phyloP scores from a whole-genome alignment of 73 alveolate species.

The Paramecium pentaurelia region DNA sequence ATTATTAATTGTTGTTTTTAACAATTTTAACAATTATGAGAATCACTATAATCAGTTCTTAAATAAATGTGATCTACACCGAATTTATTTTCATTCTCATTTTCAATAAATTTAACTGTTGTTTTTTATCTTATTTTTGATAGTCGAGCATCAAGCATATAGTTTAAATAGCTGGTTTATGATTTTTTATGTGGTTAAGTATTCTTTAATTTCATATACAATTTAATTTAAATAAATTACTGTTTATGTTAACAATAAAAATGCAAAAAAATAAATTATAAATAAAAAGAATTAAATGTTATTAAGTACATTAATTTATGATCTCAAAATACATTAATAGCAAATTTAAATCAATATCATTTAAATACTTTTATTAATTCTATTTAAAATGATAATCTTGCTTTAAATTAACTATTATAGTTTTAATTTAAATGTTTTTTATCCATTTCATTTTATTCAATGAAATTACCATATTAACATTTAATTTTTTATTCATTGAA shows the following conservation, averaged over 20 bases:
- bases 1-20: neutral
- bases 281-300: neutral
- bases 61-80: neutral
- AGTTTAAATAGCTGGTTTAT: neutral
- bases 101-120: neutral
- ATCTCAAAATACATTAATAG: neutral
- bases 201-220: neutral
- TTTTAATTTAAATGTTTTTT: no score
- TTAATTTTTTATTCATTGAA: neutral
- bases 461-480: no score
- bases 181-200: neutral
- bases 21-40: neutral
- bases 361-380: neutral
- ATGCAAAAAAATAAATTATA: neutral
- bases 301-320: neutral
- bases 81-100: neutral
- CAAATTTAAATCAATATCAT: neutral
- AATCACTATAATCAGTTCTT: constrained; percentile 6
- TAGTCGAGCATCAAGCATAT: neutral
- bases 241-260: neutral
- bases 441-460: neutral
- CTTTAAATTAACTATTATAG: neutral
- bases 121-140: neutral
- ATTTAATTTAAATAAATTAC: neutral
- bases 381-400: neutral